Evolutionary conservation across 1,284 basidiomycete genomes (phyloP).

Genomic region (Cryptococcus jaspeensis): DNA sequence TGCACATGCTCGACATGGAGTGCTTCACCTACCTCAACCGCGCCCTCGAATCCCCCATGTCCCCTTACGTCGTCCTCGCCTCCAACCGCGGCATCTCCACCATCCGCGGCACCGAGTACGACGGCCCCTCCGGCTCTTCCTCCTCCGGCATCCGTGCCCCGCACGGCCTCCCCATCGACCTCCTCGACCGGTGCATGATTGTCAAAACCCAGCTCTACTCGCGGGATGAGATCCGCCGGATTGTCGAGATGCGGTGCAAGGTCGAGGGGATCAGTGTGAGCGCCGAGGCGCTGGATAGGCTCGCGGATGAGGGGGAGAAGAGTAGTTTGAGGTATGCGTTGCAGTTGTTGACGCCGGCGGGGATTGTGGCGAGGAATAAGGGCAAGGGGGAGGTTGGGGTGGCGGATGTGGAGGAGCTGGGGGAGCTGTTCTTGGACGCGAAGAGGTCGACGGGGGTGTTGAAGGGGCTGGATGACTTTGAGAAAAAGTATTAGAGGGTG

Average conservation of each 20-base stretch:
- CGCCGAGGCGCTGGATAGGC: conserved; percentile 71
- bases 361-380: conserved; percentile 75
- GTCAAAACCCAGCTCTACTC: conserved; percentile 87
- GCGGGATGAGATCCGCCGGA: conserved; percentile 79
- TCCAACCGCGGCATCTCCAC: conserved; percentile 91
- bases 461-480: conserved; percentile 31
- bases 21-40: conserved; percentile 99
- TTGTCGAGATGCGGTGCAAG: conserved; percentile 80
- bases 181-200: conserved; percentile 95
- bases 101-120: conserved; percentile 78
- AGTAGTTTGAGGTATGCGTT: conserved; percentile 89
- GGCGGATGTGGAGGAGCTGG: conserved; percentile 88
- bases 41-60: conserved; percentile 91
- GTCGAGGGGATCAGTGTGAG: conserved; percentile 81
- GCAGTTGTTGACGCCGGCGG: conserved; percentile 86
- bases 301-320: conserved; percentile 79
- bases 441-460: conserved; percentile 56
- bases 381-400: conserved; percentile 77
- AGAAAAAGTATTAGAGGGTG: conserved; percentile 27
- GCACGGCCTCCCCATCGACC: conserved; percentile 90
- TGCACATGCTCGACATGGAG: conserved; percentile 99
- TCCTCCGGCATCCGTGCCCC: conserved; percentile 80
- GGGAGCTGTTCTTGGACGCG: conserved; percentile 91
- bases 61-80: conserved; percentile 93
- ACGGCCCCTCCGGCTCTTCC: conserved; percentile 41